Evolutionary conservation across 768 basidiomycete species (phyloP).

Genomic region (Xerocomus potaroensis): DNA sequence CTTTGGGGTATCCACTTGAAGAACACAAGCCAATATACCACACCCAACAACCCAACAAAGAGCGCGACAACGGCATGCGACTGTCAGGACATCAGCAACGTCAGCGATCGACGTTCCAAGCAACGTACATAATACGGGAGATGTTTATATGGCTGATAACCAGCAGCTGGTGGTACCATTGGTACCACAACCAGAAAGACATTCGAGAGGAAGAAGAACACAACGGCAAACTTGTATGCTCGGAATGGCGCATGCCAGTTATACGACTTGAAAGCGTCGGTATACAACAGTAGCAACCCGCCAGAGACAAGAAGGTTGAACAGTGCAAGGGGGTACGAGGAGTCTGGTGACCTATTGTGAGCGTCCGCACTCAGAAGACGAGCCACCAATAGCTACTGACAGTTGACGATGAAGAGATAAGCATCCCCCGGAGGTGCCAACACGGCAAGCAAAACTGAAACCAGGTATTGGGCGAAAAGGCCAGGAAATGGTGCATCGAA

Average conservation of each 20-base stretch:
- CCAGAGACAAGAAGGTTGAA: conserved; percentile 58
- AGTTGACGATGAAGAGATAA: conserved; percentile 64
- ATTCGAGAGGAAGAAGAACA: conserved; percentile 62
- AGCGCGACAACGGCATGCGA: conserved; percentile 48
- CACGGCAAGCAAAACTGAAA: conserved; percentile 52
- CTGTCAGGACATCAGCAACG: conserved; percentile 29
- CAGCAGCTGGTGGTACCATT: conserved; percentile 55
- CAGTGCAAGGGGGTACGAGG: conserved; percentile 54
- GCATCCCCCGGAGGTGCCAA: conserved; percentile 69
- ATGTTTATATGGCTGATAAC: conserved; percentile 47
- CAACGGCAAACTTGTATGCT: conserved; percentile 44
- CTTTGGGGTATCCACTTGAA: conserved; percentile 46
- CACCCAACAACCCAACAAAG: conserved; percentile 44
- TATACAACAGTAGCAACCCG: conserved; percentile 64
- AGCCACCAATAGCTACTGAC: conserved; percentile 39
- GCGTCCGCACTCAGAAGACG: background rate
- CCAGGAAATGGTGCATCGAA: conserved; percentile 65
- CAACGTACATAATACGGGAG: conserved; percentile 67
- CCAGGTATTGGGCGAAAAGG: conserved; percentile 55
- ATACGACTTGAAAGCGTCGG: conserved; percentile 38
- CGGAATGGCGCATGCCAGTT: conserved; percentile 65
- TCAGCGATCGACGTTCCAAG: background rate
- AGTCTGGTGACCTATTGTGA: conserved; percentile 35
- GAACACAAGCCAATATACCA: conserved; percentile 55
- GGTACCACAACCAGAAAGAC: conserved; percentile 60